phyloP scores from a whole-genome alignment of 169 alveolate genomes.

The Cyclospora cayetanensis region DNA sequence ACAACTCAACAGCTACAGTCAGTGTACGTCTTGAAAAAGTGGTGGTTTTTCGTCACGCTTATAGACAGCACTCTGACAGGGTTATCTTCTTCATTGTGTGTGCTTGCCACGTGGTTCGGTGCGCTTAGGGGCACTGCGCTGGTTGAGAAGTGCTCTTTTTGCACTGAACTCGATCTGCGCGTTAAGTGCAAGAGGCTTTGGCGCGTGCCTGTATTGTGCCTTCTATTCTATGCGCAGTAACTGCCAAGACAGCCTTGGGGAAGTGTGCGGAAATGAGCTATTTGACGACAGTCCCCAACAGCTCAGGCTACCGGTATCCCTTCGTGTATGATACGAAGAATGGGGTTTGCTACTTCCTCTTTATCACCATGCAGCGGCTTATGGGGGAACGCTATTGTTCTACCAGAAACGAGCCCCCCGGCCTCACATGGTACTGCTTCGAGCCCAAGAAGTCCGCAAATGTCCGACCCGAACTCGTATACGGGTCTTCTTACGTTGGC shows the following conservation, averaged over 20 bases:
- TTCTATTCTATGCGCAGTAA: background rate
- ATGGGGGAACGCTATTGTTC: constrained; percentile 62
- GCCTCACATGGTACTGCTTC: constrained; percentile 48
- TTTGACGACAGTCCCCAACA: background rate
- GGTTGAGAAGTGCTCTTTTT: too few relatives aligned
- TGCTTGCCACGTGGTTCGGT: too few relatives aligned
- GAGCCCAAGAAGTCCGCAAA: background rate
- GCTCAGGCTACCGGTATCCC: constrained; percentile 24
- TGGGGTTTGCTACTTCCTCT: constrained; percentile 2
- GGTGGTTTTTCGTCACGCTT: too few relatives aligned
- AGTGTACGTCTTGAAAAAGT: too few relatives aligned
- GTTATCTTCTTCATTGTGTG: too few relatives aligned
- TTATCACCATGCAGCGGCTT: constrained; percentile 22
- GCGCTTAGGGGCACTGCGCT: too few relatives aligned
- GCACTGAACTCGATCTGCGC: too few relatives aligned
- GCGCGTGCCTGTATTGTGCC: too few relatives aligned
- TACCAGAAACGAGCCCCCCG: background rate
- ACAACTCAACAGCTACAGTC: background rate
- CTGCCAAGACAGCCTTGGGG: constrained; percentile 33
- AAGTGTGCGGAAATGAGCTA: constrained; percentile 55
- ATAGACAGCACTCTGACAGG: too few relatives aligned
- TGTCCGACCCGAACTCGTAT: background rate
- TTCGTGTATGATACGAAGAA: constrained; percentile 13
- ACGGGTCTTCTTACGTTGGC: constrained; percentile 64
- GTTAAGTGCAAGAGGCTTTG: too few relatives aligned